Evolutionary conservation across 805 yeast species (phyloP), one percentile per base, ranked within the genome.

Genomic region (Zygoascus flipseniorum): DNA sequence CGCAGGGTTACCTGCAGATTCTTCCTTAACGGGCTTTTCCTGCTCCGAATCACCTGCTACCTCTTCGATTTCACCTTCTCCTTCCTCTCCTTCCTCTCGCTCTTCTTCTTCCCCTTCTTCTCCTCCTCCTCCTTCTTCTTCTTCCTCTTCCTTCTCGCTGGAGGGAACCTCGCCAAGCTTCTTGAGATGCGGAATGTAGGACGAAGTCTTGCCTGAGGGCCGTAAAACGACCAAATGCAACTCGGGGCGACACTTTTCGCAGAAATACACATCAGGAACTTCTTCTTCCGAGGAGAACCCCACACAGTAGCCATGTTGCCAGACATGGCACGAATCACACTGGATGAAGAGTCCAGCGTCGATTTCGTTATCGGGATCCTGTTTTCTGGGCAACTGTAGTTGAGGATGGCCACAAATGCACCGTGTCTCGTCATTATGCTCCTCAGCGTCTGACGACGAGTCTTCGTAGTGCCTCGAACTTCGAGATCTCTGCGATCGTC

Each of bases 271-370:
- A 54, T 92, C 97, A 2, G 97, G 97, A 1, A 89, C 87, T 49
- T 80, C 83, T 13, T 79, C 81, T 56, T 83, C 88, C 50, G 80
- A 81, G 52, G 75, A 75, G 54, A 92, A 81, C 0, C 97, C 95
- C 39, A 92, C 97, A 73, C 99, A 92, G 70, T 76, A 88, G 1
- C 97, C 98, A 67, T 92, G 99, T 69, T 92, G 99, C 99, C 99
- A 92, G 8, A 85, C 96, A 18, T 87, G 82, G 71, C 99, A 92
- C 57, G 78, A 77, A 63, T 93, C 99, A 75, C 99, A 93, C 70
- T 93, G 98, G 57, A 93, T 86, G 23, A 95, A 90, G 63, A 88
- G 85, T 0, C 97, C 97, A 61, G 92, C 93, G 69, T 89, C 97
- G 56, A 88, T 95, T 54, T 45, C 64, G 56, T 37, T 58, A 11